phyloP scores from a whole-genome alignment of 2,329 filamentous ascomycete species.

The Nothomitra cinnamomea region DNA sequence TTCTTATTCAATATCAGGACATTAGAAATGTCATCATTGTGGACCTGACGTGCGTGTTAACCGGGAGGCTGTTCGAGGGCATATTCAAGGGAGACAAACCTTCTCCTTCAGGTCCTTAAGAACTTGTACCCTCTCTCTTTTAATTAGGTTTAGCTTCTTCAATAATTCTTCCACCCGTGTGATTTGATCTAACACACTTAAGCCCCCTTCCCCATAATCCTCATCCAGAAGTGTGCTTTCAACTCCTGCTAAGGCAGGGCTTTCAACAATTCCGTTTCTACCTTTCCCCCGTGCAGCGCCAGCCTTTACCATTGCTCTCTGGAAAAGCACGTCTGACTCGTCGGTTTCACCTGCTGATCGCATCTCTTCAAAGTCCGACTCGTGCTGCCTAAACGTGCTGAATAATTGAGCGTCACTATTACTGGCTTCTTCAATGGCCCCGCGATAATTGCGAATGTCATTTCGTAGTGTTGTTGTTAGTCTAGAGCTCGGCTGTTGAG shows the following conservation, averaged over 20 bases:
- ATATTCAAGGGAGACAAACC: conserved; percentile 33
- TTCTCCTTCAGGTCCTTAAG: conserved; percentile 96
- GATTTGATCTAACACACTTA: conserved; percentile 80
- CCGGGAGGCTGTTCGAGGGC: neutral
- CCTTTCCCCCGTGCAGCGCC: conserved; percentile 35
- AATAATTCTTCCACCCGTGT: conserved; percentile 74
- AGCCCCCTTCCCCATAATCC: conserved; percentile 66
- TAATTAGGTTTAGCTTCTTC: conserved; percentile 80
- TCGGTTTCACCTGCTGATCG: conserved; percentile 70
- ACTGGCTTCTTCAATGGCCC: conserved; percentile 76
- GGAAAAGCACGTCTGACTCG: conserved; percentile 77
- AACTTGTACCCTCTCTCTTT: conserved; percentile 79
- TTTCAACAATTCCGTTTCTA: conserved; percentile 43
- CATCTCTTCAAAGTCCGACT: conserved; percentile 90
- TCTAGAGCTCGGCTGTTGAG: conserved; percentile 82
- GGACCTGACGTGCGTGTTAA: conserved; percentile 42
- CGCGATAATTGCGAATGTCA: conserved; percentile 75
- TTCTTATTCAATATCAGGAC: conserved; percentile 97
- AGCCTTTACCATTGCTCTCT: conserved; percentile 66
- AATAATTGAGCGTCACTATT: conserved; percentile 75
- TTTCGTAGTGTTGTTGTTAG: conserved; percentile 74
- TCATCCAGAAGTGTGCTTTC: conserved; percentile 80
- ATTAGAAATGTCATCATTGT: conserved; percentile 93
- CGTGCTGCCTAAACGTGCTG: conserved; percentile 68
- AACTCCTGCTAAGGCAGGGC: conserved; percentile 35